phyloP scores from a whole-genome alignment of 2,329 filamentous ascomycete species.

The Camillea tinctor region DNA sequence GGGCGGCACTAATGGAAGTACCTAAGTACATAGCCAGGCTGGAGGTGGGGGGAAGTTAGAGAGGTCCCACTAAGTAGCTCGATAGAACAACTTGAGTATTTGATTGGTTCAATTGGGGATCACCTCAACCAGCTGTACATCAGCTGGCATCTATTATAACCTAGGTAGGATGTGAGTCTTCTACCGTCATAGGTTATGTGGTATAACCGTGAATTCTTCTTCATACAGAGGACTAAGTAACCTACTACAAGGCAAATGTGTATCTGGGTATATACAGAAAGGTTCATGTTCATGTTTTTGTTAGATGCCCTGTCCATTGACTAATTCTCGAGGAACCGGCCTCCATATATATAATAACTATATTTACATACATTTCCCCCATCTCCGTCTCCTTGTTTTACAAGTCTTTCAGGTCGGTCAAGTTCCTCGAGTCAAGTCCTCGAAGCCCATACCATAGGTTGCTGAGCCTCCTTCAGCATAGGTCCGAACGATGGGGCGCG shows the following conservation, averaged over 20 bases:
- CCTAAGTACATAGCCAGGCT: too few relatives aligned
- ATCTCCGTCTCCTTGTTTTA: neutral
- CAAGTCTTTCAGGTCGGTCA: neutral
- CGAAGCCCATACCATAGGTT: slow-evolving; percentile 37
- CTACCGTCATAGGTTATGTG: too few relatives aligned
- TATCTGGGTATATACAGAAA: neutral
- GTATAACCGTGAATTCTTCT: too few relatives aligned
- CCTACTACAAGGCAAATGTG: too few relatives aligned
- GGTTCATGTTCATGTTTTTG: neutral
- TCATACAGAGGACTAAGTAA: too few relatives aligned
- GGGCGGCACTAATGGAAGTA: slow-evolving; percentile 17
- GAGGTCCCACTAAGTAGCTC: neutral
- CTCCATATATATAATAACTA: neutral
- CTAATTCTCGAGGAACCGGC: neutral
- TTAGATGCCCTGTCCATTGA: neutral
- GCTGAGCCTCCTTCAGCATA: slow-evolving; percentile 34
- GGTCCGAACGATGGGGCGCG: neutral
- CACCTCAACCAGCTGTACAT: too few relatives aligned
- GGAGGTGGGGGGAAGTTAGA: too few relatives aligned
- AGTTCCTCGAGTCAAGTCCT: neutral
- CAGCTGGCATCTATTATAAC: too few relatives aligned
- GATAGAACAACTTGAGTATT: too few relatives aligned
- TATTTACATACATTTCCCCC: neutral
- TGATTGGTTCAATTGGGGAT: too few relatives aligned
- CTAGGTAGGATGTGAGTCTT: too few relatives aligned